phyloP scores from a whole-genome alignment of 2,329 filamentous ascomycete species.

The Capronia americana region DNA sequence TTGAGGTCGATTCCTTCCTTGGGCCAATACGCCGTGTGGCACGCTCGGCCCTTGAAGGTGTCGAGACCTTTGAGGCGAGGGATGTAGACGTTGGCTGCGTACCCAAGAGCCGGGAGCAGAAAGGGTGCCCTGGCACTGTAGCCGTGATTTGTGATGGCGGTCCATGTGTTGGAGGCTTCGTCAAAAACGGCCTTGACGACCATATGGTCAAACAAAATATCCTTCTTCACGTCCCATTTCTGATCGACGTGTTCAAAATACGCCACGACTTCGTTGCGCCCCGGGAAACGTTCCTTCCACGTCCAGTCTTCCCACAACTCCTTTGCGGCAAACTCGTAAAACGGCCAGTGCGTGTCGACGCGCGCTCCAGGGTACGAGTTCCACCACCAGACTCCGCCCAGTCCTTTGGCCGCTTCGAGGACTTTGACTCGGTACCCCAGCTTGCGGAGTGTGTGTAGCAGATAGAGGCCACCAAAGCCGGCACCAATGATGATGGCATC shows the following conservation, averaged over 20 bases:
- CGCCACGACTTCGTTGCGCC: conserved; percentile 13
- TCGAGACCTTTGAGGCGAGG: conserved; percentile 65
- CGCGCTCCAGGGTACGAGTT: too few relatives aligned
- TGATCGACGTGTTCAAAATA: conserved; percentile 25
- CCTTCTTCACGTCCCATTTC: conserved; percentile 22
- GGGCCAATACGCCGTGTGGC: conserved; percentile 65
- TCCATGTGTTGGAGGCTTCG: conserved; percentile 48
- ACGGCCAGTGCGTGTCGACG: too few relatives aligned
- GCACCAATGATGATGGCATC: neutral
- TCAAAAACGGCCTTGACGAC: conserved; percentile 52
- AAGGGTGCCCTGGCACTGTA: neutral
- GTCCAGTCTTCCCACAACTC: too few relatives aligned
- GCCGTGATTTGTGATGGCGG: conserved; percentile 51
- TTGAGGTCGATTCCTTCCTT: conserved; percentile 60
- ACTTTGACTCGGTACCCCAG: conserved; percentile 56
- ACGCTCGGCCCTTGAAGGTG: conserved; percentile 63
- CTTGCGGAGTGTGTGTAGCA: conserved; percentile 56
- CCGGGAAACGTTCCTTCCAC: conserved; percentile 15
- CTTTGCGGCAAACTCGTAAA: too few relatives aligned
- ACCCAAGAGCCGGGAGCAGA: conserved; percentile 53
- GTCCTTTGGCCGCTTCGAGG: conserved; percentile 59
- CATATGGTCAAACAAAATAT: conserved; percentile 37
- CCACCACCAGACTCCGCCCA: conserved; percentile 42
- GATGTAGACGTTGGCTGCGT: conserved; percentile 64
- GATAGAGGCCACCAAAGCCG: conserved; percentile 54